Evolutionary conservation across 1,139 yeast genomes (phyloP), one percentile per base, ranked within the genome.

Genomic region (Saccharomyces hybrid): DNA sequence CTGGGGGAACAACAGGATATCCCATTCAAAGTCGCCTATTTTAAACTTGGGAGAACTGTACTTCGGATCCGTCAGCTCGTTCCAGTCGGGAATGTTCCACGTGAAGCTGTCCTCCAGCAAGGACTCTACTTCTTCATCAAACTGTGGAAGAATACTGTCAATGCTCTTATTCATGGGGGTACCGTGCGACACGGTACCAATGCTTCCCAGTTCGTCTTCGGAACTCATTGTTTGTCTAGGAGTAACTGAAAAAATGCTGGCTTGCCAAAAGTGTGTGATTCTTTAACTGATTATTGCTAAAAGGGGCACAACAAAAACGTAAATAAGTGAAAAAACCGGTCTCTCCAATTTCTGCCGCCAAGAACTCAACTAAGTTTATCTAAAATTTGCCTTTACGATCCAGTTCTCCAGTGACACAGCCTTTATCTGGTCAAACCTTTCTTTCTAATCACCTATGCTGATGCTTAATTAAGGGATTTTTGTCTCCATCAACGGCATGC

Each of bases 81-180:
- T 68, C 86, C 95, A 87, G 63, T 84, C 82, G 11, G 75, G 74
- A 54, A 93, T 85, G 54, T 80, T 78, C 97, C 98, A 93, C 4
- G 91, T 87, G 66, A 74, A 75, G 9, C 63, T 62, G 1, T 70
- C 74, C 48, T 71, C 74, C 5, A 66, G 70, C 5, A 63, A 57
- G 2, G 62, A 59, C 48, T 65, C 64, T 8, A 54, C 47, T 16
- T 63, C 65, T 30, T 75, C 81, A 16, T 68, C 73, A 30, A 69
- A 56, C 2, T 58, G 54, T 4, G 75, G 74, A 32, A 74, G 60
- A 6, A 71, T 57, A 31, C 68, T 69, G 27, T 67, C 69, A 30
- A 63, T 57, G 3, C 57, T 48, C 53, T 63, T 66, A 6, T 38
- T 9, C 11, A 38, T 38, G 26, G n/a, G n/a, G 8, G 8, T 38